Conservation (phyloP, 257 asterid species). For the Cordia subcordata region DNA sequence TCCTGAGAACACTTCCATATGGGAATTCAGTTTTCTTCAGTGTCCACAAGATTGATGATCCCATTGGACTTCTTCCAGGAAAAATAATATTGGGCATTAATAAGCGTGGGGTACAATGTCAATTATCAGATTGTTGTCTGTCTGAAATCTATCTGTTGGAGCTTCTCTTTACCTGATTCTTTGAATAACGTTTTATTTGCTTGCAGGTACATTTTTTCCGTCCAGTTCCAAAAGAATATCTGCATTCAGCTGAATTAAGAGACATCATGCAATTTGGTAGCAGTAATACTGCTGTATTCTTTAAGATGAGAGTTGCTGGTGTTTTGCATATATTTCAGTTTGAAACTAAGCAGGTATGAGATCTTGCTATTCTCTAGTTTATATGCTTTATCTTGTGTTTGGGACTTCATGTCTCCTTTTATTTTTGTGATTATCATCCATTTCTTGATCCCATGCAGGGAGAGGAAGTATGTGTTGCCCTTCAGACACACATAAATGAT, state of each 20-base stretch:
- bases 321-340: constrained; percentile 95
- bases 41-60: constrained; percentile 98
- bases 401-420: not conserved
- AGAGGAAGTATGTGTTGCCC: constrained; percentile 98
- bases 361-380: constrained; percentile 4
- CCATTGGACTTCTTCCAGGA: constrained; percentile 96
- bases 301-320: constrained; percentile 99
- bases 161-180: constrained; percentile 18
- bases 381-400: not conserved
- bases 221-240: constrained; percentile 95
- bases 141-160: not conserved
- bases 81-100: constrained; percentile 85
- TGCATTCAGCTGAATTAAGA: constrained; percentile 96
- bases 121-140: not conserved
- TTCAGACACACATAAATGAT: constrained; percentile 98
- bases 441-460: constrained; percentile 52
- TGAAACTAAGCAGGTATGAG: constrained; percentile 87
- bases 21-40: constrained; percentile 98
- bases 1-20: constrained; percentile 88
- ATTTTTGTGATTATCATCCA: constrained; percentile 2
- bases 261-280: constrained; percentile 99
- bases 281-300: constrained; percentile 95
- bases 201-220: constrained; percentile 97
- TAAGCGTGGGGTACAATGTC: constrained; percentile 79
- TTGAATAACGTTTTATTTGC: constrained; percentile 14